These are phyloP conservation scores for Phoenix roebelenii DNA, from an alignment of 176 grass and related monocot genomes.

Conservation along the genomic window DNA sequence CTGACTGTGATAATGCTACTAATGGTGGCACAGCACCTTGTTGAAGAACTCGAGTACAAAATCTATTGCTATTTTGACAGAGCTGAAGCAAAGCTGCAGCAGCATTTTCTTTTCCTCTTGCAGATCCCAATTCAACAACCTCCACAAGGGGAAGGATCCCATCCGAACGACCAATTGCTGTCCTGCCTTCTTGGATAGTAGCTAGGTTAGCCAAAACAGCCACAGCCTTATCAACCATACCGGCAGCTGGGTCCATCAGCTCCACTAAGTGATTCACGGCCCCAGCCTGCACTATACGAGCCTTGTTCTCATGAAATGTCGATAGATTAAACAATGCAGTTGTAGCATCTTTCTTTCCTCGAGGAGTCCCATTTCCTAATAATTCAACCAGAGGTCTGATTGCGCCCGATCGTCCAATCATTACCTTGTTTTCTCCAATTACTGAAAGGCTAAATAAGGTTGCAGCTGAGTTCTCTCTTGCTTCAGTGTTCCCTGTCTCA, in stretches of 20 bases:
- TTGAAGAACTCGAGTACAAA: conserved; percentile 69
- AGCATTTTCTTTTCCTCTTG: conserved; percentile 67
- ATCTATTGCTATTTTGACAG: conserved; percentile 59
- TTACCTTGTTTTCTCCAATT: conserved; percentile 62
- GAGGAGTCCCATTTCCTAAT: conserved; percentile 47
- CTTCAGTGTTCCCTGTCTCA: conserved; percentile 56
- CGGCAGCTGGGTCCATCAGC: conserved; percentile 80
- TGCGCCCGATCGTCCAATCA: conserved; percentile 67
- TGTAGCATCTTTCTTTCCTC: conserved; percentile 78
- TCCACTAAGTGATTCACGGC: conserved; percentile 65
- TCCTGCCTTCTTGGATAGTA: conserved; percentile 53
- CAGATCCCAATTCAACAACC: conserved; percentile 78
- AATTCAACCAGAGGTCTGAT: conserved; percentile 67
- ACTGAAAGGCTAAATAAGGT: conserved; percentile 79
- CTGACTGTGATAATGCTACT: conserved; percentile 65
- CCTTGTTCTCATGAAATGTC: conserved; percentile 72
- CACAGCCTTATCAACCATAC: conserved; percentile 82
- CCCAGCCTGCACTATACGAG: conserved; percentile 61
- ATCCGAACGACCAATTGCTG: conserved; percentile 41
- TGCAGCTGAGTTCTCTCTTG: conserved; percentile 71
- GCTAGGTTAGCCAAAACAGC: conserved; percentile 79
- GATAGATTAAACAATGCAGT: conserved; percentile 79
- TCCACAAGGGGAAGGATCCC: conserved; percentile 68
- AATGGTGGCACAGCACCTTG: conserved; percentile 79
- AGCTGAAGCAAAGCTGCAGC: conserved; percentile 63